Evolutionary conservation across 345 rosid species (phyloP), one percentile per base, ranked within the genome.

Genomic region (Eucalyptus grandis): DNA sequence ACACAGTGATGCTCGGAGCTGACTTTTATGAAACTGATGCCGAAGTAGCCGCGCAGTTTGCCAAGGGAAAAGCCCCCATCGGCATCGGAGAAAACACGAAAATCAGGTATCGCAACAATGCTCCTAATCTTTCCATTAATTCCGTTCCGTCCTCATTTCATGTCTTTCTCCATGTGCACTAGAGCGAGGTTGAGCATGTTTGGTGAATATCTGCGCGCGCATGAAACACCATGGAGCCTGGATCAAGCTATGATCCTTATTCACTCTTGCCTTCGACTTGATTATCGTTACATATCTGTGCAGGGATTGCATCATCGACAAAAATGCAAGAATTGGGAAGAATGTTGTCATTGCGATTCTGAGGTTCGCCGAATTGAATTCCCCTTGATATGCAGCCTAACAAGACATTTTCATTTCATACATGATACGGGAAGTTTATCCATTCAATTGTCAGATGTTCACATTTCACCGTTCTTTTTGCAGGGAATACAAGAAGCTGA

Each of bases 241-340:
- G 30, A 62, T 62, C 34, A 30, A 62, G 72, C 31, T 37, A 21
- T 34, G 14, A 72, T 72, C 82, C 13, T 72, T 72, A 34, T 17
- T 24, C 44, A 69, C 24, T 16, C 81, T 34, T 11, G 44, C 44
- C 81, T 69, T 69, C 26, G 24, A 69, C 24, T 69, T 69, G 14
- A 5, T 17, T 69, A 88, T 91, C 81, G 31, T 49, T 82, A 30
- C 53, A 62, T 90, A 58, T 24, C 88, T 89, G 83, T 89, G 89
- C 94, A 98, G 99, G 87, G 97, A 94, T 37, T 98, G 98, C 95
- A 98, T 98, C 90, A 96, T 98, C 81, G 98, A 98, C 94, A 98
- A 98, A 92, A 96, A 98, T 92, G 98, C 98, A 88, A 95, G 97
- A 91, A 95, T 98, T 6, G 99, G 99, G 91, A 98, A 96, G 94